Evolutionary conservation across 2,329 filamentous ascomycete species (phyloP).

Genomic region (Aureobasidium uvarum): DNA sequence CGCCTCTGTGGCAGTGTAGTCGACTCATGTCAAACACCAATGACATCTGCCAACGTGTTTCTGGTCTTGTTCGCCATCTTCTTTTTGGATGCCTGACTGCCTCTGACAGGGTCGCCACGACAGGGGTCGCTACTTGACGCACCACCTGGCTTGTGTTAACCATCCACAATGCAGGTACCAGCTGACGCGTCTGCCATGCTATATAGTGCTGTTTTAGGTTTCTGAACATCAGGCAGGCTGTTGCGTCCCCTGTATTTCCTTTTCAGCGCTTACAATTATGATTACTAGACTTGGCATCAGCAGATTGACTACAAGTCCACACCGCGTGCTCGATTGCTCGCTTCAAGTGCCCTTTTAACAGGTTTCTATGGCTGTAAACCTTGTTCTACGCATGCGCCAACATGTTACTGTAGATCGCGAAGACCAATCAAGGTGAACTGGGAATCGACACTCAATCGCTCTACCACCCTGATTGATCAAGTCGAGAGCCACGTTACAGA

Average conservation of each 20-base stretch:
- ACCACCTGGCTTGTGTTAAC: background rate
- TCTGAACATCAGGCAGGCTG: background rate
- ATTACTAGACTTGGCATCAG: background rate
- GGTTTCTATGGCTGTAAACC: background rate
- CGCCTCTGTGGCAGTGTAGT: conserved; percentile 6
- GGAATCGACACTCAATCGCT: background rate
- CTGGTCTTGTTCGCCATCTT: background rate
- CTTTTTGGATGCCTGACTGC: background rate
- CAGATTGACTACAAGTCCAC: background rate
- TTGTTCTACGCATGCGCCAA: background rate
- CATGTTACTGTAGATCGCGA: background rate
- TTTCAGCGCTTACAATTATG: background rate
- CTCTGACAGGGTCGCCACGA: conserved; percentile 11
- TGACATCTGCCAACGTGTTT: conserved; percentile 6
- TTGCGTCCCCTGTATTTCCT: background rate
- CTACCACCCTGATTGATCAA: no score
- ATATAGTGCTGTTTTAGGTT: conserved; percentile 11
- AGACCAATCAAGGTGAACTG: background rate
- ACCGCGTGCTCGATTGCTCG: background rate
- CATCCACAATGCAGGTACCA: background rate
- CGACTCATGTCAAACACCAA: background rate
- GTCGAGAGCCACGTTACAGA: background rate
- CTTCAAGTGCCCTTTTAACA: background rate
- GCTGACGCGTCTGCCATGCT: conserved; percentile 1
- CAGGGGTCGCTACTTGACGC: background rate